Percentiles rank a stretch among this genome's conserved stretches.
phyloP scores from a whole-genome alignment of 164 flowering plant genomes.

The Liriodendron chinense region DNA sequence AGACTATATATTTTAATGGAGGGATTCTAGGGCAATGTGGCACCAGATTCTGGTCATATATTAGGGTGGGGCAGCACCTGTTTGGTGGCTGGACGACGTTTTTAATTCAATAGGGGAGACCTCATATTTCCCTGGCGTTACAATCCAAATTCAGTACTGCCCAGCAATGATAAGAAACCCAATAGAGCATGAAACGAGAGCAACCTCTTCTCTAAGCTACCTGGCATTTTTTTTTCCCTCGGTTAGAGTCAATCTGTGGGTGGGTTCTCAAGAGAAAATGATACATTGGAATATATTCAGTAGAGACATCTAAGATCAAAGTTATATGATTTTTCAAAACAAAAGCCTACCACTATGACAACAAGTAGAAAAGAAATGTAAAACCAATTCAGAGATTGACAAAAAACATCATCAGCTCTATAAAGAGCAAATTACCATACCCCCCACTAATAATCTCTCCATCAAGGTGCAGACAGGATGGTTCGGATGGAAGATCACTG shows the following conservation, averaged over 20 bases:
- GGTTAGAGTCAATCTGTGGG: not conserved
- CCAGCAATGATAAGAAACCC: too few species aligned
- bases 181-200: not conserved
- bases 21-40: too few species aligned
- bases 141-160: too few species aligned
- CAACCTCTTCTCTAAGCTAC: not conserved
- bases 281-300: not conserved
- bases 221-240: not conserved
- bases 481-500: constrained; percentile 26
- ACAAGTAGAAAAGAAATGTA: not conserved
- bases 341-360: not conserved
- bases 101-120: too few species aligned
- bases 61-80: too few species aligned
- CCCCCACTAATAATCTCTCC: not conserved
- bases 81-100: too few species aligned
- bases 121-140: too few species aligned
- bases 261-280: not conserved
- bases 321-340: not conserved
- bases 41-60: too few species aligned
- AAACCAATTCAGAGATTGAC: not conserved
- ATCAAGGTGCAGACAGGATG: too few species aligned
- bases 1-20: too few species aligned
- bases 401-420: not conserved
- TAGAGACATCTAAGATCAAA: not conserved
- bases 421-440: not conserved